Evolutionary conservation across 2,329 filamentous ascomycete species (phyloP).

Genomic region (Drechslera avenae): DNA sequence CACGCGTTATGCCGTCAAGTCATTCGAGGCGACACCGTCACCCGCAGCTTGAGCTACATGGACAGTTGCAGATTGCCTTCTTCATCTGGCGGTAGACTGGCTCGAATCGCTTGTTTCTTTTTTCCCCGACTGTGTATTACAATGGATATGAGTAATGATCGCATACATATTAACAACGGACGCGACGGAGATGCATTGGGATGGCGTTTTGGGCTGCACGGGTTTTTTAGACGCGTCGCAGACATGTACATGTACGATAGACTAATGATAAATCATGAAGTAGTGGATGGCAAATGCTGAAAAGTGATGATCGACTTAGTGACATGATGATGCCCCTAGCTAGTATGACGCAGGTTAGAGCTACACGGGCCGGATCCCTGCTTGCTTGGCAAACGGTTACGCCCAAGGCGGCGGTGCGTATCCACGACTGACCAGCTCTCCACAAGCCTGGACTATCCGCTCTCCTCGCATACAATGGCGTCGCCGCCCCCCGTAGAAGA

Average conservation of each 20-base stretch:
- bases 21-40: slow-evolving; percentile 22
- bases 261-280: background rate
- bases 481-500: slow-evolving; percentile 58
- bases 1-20: slow-evolving; percentile 49
- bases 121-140: slow-evolving; percentile 8
- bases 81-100: slow-evolving; percentile 6
- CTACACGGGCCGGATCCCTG: slow-evolving; percentile 34
- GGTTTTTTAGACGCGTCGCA: slow-evolving; percentile 2
- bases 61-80: background rate
- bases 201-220: slow-evolving; percentile 18
- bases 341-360: slow-evolving; percentile 35
- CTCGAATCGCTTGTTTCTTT: slow-evolving; percentile 5
- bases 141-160: slow-evolving; percentile 15
- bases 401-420: slow-evolving; percentile 28
- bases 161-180: slow-evolving; percentile 1
- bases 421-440: slow-evolving; percentile 33
- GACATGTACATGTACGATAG: slow-evolving; percentile 4
- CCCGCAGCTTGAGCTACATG: background rate
- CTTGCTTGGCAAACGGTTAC: slow-evolving; percentile 32
- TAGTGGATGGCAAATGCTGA: background rate
- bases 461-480: slow-evolving; percentile 46
- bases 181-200: slow-evolving; percentile 17
- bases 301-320: background rate
- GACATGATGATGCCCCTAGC: background rate
- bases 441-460: slow-evolving; percentile 36